phyloP scores from a whole-genome alignment of 2,329 filamentous ascomycete species.

The Alternaria solani region DNA sequence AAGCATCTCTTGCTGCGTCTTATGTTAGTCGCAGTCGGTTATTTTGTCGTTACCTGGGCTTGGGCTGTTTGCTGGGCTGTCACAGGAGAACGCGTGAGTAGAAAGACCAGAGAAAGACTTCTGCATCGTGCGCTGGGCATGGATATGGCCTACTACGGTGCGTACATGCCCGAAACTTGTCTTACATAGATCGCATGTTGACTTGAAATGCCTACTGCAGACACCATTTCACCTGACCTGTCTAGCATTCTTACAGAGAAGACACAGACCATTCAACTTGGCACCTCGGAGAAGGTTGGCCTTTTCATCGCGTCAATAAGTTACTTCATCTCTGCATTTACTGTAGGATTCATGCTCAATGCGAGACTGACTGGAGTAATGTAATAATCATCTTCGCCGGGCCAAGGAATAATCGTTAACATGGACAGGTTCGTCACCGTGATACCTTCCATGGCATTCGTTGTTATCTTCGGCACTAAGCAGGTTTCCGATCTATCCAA shows the following conservation, averaged over 20 bases:
- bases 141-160: constrained; percentile 59
- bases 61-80: constrained; percentile 61
- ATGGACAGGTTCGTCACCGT: constrained; percentile 51
- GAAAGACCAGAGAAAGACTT: constrained; percentile 57
- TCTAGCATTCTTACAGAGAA: constrained; percentile 56
- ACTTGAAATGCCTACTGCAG: constrained; percentile 25
- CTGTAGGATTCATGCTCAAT: constrained; percentile 56
- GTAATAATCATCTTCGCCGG: constrained; percentile 19
- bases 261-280: constrained; percentile 56
- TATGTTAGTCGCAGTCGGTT: constrained; percentile 56
- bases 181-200: neutral
- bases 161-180: neutral
- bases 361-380: constrained; percentile 54
- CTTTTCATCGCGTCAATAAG: constrained; percentile 57
- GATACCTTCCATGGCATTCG: constrained; percentile 58
- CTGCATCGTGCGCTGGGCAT: constrained; percentile 59
- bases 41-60: constrained; percentile 60
- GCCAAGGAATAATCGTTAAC: constrained; percentile 8
- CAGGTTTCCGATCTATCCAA: constrained; percentile 53
- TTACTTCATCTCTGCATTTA: constrained; percentile 57
- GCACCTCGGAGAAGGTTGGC: constrained; percentile 58
- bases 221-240: constrained; percentile 59
- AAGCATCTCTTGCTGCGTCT: constrained; percentile 53
- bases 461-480: constrained; percentile 55
- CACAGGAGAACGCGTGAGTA: constrained; percentile 59